These are phyloP conservation scores for Globomyces sp. DNA, from an alignment of 371 early-diverging fungal genomes.

Conservation along the genomic window DNA sequence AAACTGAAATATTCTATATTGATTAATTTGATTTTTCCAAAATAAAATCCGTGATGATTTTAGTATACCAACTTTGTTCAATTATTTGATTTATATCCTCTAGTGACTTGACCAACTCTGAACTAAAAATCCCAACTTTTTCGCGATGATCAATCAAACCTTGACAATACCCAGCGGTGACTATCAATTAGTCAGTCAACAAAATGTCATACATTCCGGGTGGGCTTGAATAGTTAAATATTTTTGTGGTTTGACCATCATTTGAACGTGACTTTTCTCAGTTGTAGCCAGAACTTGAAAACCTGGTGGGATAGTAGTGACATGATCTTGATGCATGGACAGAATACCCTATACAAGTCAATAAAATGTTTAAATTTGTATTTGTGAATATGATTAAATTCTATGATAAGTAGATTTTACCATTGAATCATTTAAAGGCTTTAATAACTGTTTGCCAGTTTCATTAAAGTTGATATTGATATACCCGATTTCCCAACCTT, in stretches of 20 bases:
- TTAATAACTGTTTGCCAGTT: constrained; percentile 24
- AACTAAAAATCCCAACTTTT: constrained; percentile 2
- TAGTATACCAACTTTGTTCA: background rate
- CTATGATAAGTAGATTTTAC: constrained; percentile 6
- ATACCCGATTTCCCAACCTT: constrained; percentile 66
- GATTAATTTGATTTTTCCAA: no score
- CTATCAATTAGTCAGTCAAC: no score
- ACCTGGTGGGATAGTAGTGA: constrained; percentile 50
- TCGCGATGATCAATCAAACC: constrained; percentile 17
- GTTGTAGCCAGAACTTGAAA: constrained; percentile 52
- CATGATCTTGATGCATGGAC: constrained; percentile 71
- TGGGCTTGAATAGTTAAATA: constrained; percentile 78
- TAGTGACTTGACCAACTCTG: background rate
- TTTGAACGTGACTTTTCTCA: constrained; percentile 45
- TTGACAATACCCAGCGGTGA: constrained; percentile 47
- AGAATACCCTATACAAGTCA: constrained; percentile 23
- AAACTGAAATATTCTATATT: no score
- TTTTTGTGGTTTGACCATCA: constrained; percentile 51
- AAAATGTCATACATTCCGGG: constrained; percentile 56
- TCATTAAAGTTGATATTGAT: constrained; percentile 30
- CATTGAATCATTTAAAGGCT: constrained; percentile 13
- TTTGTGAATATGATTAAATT: constrained; percentile 15
- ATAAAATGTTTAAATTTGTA: background rate
- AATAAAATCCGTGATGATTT: background rate
- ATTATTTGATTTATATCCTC: constrained; percentile 1